Base-by-base conservation (phyloP, 352 stramenopile species). In the Phytophthora boehmeriae region DNA sequence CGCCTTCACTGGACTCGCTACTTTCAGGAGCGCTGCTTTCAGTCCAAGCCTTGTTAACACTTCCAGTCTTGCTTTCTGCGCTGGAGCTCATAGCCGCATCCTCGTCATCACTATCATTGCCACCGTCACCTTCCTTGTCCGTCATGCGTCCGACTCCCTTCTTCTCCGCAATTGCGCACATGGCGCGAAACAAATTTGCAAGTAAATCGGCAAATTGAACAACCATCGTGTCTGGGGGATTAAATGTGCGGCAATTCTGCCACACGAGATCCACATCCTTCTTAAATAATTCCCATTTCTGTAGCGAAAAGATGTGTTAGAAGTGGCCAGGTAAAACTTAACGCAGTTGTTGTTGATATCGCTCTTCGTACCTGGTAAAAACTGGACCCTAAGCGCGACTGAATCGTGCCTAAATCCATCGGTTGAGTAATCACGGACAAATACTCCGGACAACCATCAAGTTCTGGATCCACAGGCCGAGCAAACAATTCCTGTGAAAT, bases 351-450 rank as follows among this genome's bases (percentile, higher is more conserved):
- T 41, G 16, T 17, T 19, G 20, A 38, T 46, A 14, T 46, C 6
- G 8, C 8, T n/a, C 9, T 4, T 43, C 68, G 35, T 73, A 95
- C 88, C 68, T 63, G 72, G 62, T 96, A 96, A 63, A 81, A 86
- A 23, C 69, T 79, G 38, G 54, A 56, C 25, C 82, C 67, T 1
- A 88, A 51, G 17, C 86, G 86, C 16, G 71, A 76, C 22, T 75
- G 80, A 52, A 97, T 92, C 3, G 89, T 97, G 11, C 84, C 86
- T 11, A 97, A 71, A 61, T 97, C 89, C 60, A 97, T 97, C 1
- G 89, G 89, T 6, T 92, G 69, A 47, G 87, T 63, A 56, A 97
- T 90, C 27, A 95, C 74, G 9, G 73, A 78, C 41, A 94, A 74
- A 52, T 97, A 97, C 57, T 94, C 85, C 8, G 85, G 85, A 71